These are phyloP conservation scores for Mortierella sp. DNA, from an alignment of 371 early-diverging fungal species.

Conservation along the genomic window DNA sequence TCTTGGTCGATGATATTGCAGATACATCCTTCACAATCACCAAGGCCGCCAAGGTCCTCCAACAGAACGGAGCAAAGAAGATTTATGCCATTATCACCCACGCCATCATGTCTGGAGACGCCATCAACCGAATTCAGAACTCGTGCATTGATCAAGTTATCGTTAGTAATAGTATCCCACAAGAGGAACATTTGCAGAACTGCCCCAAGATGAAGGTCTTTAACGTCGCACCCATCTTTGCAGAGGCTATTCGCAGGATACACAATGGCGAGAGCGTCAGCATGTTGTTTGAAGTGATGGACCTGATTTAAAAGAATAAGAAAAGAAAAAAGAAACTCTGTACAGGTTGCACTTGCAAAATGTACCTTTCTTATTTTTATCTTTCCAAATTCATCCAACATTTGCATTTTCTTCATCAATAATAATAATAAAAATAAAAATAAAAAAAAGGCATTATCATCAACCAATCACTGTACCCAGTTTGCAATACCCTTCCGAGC, in stretches of 20 bases:
- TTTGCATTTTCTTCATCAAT: not conserved
- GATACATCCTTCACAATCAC: constrained; percentile 94
- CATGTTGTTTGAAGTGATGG: constrained; percentile 79
- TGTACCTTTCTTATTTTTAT: constrained; percentile 4
- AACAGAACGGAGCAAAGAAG: constrained; percentile 87
- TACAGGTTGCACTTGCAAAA: not conserved
- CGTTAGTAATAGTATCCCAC: constrained; percentile 93
- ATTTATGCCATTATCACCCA: constrained; percentile 95
- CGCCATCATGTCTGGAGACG: constrained; percentile 88
- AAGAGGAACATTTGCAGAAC: constrained; percentile 76
- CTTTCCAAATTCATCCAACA: not conserved
- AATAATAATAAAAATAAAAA: too few species aligned
- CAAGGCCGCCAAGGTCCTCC: constrained; percentile 88
- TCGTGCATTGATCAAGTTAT: constrained; percentile 83
- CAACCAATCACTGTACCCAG: too few species aligned
- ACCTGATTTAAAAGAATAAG: constrained; percentile 31
- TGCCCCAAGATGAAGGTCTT: constrained; percentile 83
- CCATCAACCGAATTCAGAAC: constrained; percentile 81
- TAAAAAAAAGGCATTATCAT: not conserved
- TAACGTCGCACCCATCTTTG: constrained; percentile 88
- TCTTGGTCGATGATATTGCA: constrained; percentile 96
- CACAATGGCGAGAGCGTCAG: constrained; percentile 96
- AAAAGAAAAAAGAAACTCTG: not conserved
- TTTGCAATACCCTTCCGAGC: too few species aligned
- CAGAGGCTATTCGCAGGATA: constrained; percentile 95